These are phyloP conservation scores for Saturnispora zaruensis DNA, from an alignment of 805 yeast species.

Conservation along the genomic window DNA sequence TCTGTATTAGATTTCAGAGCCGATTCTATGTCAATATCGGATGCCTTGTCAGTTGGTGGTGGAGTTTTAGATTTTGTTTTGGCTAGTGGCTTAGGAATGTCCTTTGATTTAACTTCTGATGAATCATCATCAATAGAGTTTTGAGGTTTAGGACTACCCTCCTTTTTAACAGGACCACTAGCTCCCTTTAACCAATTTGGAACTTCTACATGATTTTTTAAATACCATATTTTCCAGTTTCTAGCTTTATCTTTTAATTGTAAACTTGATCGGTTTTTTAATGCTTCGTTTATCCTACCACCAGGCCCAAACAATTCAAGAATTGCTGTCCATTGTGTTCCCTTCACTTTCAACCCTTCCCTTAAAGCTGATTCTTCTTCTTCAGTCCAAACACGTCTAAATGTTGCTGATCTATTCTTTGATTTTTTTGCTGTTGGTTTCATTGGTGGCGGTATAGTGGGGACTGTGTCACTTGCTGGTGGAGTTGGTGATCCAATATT, in stretches of 20 bases:
- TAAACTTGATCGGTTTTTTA: conserved; percentile 82
- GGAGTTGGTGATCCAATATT: not conserved
- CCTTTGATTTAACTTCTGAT: not conserved
- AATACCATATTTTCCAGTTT: conserved; percentile 83
- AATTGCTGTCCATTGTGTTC: conserved; percentile 92
- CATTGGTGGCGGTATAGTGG: not conserved
- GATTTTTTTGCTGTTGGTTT: conserved; percentile 7
- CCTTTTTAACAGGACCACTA: conserved; percentile 67
- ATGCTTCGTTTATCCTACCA: conserved; percentile 71
- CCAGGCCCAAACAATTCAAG: conserved; percentile 91
- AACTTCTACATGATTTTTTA: conserved; percentile 64
- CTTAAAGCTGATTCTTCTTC: conserved; percentile 82
- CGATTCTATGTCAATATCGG: not conserved
- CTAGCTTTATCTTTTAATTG: conserved; percentile 95
- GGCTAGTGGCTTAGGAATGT: not conserved
- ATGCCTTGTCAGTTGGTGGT: not conserved
- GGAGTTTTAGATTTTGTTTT: conserved; percentile 3
- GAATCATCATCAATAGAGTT: not conserved
- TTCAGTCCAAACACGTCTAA: conserved; percentile 73
- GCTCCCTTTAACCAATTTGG: conserved; percentile 77
- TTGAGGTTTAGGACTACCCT: not conserved
- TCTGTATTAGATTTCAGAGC: not conserved
- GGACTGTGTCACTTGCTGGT: not conserved
- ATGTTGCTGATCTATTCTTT: conserved; percentile 23
- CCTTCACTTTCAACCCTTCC: conserved; percentile 71